Evolutionary conservation across 495 filamentous ascomycete genomes (phyloP).

Genomic region (Xylaria grammica): DNA sequence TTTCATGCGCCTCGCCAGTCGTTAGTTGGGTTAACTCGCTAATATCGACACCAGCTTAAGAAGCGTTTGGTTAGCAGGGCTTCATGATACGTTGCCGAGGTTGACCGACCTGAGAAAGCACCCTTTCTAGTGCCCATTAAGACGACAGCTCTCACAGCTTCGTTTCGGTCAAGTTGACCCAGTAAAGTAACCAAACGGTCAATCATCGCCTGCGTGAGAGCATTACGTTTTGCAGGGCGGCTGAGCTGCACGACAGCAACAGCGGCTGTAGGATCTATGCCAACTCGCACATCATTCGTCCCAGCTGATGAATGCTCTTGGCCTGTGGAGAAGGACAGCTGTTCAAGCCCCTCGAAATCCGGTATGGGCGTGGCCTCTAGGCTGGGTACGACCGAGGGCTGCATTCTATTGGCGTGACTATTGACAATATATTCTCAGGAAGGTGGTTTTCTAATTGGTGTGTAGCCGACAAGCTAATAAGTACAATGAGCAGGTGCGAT

Average conservation of each 20-base stretch:
- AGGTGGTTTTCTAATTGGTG: neutral
- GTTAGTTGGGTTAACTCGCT: slow-evolving; percentile 40
- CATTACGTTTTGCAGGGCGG: slow-evolving; percentile 46
- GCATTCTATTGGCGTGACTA: neutral
- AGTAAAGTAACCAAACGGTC: slow-evolving; percentile 31
- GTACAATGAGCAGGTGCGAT: too few species aligned
- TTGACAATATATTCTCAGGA: neutral
- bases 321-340: neutral
- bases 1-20: slow-evolving; percentile 34
- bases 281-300: slow-evolving; percentile 18
- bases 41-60: slow-evolving; percentile 46
- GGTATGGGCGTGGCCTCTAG: neutral
- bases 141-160: slow-evolving; percentile 38
- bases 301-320: neutral
- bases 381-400: neutral
- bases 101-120: slow-evolving; percentile 43
- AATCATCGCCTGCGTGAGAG: slow-evolving; percentile 42
- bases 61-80: slow-evolving; percentile 12
- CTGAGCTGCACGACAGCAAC: slow-evolving; percentile 42
- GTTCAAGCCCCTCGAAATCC: slow-evolving; percentile 19
- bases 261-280: slow-evolving; percentile 28
- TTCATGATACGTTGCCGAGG: slow-evolving; percentile 11
- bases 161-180: slow-evolving; percentile 28
- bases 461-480: neutral
- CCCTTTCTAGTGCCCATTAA: slow-evolving; percentile 39